These are phyloP conservation scores for Delitschia confertaspora DNA, from an alignment of 495 filamentous ascomycete genomes.

Conservation along the genomic window DNA sequence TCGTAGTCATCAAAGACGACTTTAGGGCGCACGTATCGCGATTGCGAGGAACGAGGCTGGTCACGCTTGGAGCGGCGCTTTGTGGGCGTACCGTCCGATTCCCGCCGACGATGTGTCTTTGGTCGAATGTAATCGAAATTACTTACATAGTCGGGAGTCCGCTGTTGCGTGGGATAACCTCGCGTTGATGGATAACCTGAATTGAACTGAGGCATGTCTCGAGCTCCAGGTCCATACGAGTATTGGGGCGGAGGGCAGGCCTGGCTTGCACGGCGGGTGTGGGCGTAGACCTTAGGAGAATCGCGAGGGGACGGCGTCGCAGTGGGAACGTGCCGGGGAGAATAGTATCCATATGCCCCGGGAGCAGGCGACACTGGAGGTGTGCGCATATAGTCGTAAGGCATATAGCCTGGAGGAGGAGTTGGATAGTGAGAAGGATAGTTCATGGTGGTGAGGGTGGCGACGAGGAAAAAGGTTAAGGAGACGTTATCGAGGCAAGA, in stretches of 20 bases:
- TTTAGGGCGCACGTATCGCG: conserved; percentile 31
- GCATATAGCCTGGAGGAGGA: conserved; percentile 31
- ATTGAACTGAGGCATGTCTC: conserved; percentile 23
- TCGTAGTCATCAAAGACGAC: conserved; percentile 26
- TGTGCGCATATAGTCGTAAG: conserved; percentile 33
- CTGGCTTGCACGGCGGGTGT: conserved; percentile 33
- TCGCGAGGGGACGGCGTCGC: conserved; percentile 31
- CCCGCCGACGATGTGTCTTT: conserved; percentile 26
- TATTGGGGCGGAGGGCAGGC: conserved; percentile 23
- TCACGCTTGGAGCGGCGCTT: conserved; percentile 27
- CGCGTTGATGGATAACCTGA: conserved; percentile 29
- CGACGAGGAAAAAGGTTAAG: neutral
- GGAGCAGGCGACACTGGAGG: conserved; percentile 32
- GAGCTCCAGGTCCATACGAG: conserved; percentile 26
- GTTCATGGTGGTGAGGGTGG: conserved; percentile 25
- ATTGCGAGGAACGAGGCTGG: conserved; percentile 31
- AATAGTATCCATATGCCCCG: conserved; percentile 32
- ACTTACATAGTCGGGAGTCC: conserved; percentile 38
- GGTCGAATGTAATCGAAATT: conserved; percentile 30
- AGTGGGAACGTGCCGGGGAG: conserved; percentile 30
- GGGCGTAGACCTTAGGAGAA: conserved; percentile 29
- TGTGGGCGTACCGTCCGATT: conserved; percentile 26
- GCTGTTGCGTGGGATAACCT: conserved; percentile 33
- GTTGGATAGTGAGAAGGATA: conserved; percentile 31
- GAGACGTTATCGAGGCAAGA: neutral